These are phyloP conservation scores for Neophaeococcomyces mojaviensis DNA, from an alignment of 2,329 filamentous ascomycete species.

Conservation along the genomic window DNA sequence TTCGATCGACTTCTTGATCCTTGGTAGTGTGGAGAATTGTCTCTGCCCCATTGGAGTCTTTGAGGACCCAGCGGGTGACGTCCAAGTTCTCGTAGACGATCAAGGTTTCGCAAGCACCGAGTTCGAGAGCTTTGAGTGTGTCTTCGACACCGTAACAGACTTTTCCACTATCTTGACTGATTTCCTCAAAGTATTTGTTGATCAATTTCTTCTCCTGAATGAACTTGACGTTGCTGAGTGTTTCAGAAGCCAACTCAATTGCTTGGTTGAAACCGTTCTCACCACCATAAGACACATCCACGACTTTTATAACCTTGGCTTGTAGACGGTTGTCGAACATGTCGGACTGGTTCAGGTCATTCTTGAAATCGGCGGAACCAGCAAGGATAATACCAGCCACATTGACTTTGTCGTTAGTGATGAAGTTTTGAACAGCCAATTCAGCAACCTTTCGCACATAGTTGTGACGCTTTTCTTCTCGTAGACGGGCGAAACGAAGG, in stretches of 20 bases:
- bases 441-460: slow-evolving; percentile 99
- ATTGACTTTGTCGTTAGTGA: slow-evolving; percentile 97
- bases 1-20: slow-evolving; percentile 69
- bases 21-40: slow-evolving; percentile 82
- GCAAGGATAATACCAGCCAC: slow-evolving; percentile 91
- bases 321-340: slow-evolving; percentile 90
- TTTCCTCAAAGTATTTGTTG: slow-evolving; percentile 97
- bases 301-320: slow-evolving; percentile 97
- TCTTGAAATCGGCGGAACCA: slow-evolving; percentile 98
- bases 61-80: slow-evolving; percentile 83
- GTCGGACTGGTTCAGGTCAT: slow-evolving; percentile 94
- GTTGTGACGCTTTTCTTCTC: slow-evolving; percentile 99
- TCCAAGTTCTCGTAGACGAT: slow-evolving; percentile 98
- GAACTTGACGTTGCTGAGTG: slow-evolving; percentile 97
- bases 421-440: slow-evolving; percentile 96
- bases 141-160: slow-evolving; percentile 98
- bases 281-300: slow-evolving; percentile 96
- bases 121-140: slow-evolving; percentile 90
- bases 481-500: slow-evolving; percentile 96
- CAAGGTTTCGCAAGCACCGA: slow-evolving; percentile 86
- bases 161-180: slow-evolving; percentile 92
- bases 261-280: slow-evolving; percentile 99
- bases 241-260: slow-evolving; percentile 91
- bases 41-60: slow-evolving; percentile 65
- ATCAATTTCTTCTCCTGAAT: slow-evolving; percentile 99